Evolutionary conservation across 140 eudicot genomes (phyloP).

Genomic region (Ambrosia hybrid): DNA sequence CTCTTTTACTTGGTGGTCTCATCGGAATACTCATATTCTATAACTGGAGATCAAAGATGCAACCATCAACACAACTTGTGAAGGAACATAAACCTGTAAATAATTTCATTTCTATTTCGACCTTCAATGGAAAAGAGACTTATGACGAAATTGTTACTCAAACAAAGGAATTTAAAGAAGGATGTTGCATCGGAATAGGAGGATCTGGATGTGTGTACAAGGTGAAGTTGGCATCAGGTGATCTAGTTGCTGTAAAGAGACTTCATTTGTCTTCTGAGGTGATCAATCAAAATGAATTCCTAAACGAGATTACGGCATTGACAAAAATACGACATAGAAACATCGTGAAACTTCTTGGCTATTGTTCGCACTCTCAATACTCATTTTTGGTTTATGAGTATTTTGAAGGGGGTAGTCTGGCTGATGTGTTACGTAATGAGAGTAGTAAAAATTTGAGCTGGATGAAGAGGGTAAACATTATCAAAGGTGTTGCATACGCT

Average conservation of each 20-base stretch:
- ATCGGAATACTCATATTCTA: background rate
- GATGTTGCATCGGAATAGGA: constrained; percentile 45
- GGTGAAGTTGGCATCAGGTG: constrained; percentile 29
- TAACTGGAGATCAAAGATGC: constrained; percentile 7
- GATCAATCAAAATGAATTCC: constrained; percentile 25
- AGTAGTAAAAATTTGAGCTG: constrained; percentile 30
- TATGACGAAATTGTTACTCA: constrained; percentile 32
- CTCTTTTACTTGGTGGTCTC: constrained; percentile 15
- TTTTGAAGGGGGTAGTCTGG: constrained; percentile 45
- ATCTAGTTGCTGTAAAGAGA: constrained; percentile 41
- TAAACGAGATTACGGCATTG: constrained; percentile 37
- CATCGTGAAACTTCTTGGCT: constrained; percentile 44
- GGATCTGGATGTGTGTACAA: constrained; percentile 44
- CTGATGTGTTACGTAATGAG: constrained; percentile 10
- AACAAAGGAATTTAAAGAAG: constrained; percentile 35
- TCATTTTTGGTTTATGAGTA: constrained; percentile 45
- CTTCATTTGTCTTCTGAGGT: constrained; percentile 29
- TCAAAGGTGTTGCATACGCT: constrained; percentile 49
- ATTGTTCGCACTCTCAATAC: constrained; percentile 25
- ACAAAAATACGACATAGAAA: constrained; percentile 45
- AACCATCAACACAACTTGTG: background rate
- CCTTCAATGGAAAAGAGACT: constrained; percentile 30
- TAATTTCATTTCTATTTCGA: constrained; percentile 21
- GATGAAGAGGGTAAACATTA: constrained; percentile 35
- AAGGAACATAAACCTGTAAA: background rate